A percentile compares a stretch with the other conserved stretches of the same genome.
Conservation (phyloP, 2,329 filamentous ascomycete species). For the Teratosphaeria viscida region DNA sequence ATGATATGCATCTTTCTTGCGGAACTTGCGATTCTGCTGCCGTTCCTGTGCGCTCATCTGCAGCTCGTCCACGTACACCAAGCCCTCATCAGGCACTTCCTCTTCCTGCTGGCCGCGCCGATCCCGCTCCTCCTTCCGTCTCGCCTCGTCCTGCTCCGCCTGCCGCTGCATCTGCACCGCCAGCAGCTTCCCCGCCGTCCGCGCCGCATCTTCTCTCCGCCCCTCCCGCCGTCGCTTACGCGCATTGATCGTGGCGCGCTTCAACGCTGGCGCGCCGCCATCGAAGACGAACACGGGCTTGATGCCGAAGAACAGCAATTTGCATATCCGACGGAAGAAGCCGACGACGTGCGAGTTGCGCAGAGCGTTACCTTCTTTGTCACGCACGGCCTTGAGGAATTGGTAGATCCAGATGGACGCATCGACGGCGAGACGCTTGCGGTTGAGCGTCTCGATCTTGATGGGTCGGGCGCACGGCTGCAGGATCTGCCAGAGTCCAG, state of each 20-base stretch:
- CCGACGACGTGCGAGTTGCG: constrained; percentile 94
- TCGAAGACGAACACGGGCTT: constrained; percentile 97
- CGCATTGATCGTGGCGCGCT: constrained; percentile 76
- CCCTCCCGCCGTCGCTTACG: constrained; percentile 76
- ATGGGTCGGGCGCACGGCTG: constrained; percentile 92
- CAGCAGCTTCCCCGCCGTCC: constrained; percentile 82
- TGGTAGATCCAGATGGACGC: constrained; percentile 99
- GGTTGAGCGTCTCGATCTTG: constrained; percentile 91
- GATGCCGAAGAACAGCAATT: constrained; percentile 92
- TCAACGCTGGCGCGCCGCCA: constrained; percentile 81
- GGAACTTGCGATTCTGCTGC: constrained; percentile 63
- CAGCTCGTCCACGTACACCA: constrained; percentile 87
- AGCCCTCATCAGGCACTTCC: constrained; percentile 57
- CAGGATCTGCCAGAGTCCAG: constrained; percentile 91
- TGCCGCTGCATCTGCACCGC: constrained; percentile 88
- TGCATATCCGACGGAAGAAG: constrained; percentile 97
- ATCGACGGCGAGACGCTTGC: constrained; percentile 91
- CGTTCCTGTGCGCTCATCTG: constrained; percentile 71
- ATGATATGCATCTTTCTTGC: constrained; percentile 90
- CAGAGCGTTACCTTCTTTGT: constrained; percentile 94
- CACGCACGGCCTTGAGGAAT: constrained; percentile 95
- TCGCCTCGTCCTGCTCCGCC: constrained; percentile 64
- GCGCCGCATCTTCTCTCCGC: constrained; percentile 79
- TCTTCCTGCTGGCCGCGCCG: constrained; percentile 33
- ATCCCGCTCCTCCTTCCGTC: constrained; percentile 38